These are phyloP conservation scores for Trichoderma aggressivum DNA, from an alignment of 2,329 filamentous ascomycete genomes.

Conservation along the genomic window DNA sequence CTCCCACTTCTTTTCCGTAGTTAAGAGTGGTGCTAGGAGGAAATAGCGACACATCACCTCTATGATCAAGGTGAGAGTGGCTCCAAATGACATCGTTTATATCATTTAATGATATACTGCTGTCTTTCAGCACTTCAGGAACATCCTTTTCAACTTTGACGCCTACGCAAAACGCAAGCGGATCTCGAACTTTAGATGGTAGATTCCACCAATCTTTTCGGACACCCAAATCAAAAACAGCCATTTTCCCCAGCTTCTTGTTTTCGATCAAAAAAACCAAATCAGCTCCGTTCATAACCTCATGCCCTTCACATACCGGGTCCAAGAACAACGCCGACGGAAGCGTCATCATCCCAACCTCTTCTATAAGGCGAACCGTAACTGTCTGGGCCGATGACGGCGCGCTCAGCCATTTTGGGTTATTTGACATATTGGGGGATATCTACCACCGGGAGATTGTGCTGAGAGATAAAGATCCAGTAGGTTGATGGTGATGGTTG, in stretches of 20 bases:
- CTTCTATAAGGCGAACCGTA: background rate
- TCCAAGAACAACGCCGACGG: background rate
- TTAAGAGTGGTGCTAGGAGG: slow-evolving; percentile 25
- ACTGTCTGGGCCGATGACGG: background rate
- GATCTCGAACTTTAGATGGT: slow-evolving; percentile 1
- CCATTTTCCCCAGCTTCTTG: background rate
- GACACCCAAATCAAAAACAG: background rate
- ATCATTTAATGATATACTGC: background rate
- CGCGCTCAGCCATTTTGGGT: background rate
- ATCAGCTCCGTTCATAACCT: background rate
- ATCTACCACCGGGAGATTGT: background rate
- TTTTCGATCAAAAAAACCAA: background rate
- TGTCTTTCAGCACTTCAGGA: background rate
- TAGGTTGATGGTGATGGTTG: background rate
- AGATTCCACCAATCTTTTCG: slow-evolving; percentile 13
- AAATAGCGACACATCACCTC: slow-evolving; percentile 28
- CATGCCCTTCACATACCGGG: background rate
- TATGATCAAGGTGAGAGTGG: slow-evolving; percentile 31
- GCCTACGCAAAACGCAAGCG: background rate
- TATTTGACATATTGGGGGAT: background rate
- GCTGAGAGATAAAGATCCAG: background rate
- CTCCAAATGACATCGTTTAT: slow-evolving; percentile 30
- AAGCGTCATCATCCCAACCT: background rate
- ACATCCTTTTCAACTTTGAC: background rate
- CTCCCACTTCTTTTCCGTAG: slow-evolving; percentile 22